phyloP scores from a whole-genome alignment of 1,284 basidiomycete species.

The Ceratobasidium sp. region DNA sequence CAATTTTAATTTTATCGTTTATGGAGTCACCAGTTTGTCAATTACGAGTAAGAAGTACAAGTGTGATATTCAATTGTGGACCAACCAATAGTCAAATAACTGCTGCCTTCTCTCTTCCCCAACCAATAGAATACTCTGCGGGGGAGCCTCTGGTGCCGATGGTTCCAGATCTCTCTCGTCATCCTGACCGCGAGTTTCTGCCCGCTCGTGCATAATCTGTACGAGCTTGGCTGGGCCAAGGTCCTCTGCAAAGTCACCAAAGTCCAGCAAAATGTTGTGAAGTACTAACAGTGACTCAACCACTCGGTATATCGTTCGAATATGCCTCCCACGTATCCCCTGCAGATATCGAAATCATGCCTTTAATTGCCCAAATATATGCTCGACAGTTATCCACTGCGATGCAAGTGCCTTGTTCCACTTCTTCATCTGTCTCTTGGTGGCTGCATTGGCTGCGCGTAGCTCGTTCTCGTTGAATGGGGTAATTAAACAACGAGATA shows the following conservation, averaged over 20 bases:
- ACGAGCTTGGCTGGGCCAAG: background rate
- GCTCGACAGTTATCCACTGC: slow-evolving; percentile 1
- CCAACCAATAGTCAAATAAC: too few species aligned
- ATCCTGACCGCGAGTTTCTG: too few species aligned
- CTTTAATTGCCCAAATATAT: background rate
- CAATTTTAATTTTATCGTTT: too few species aligned
- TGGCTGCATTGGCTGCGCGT: background rate
- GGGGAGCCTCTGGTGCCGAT: too few species aligned
- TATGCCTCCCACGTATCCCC: background rate
- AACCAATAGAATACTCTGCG: too few species aligned
- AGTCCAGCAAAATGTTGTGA: background rate
- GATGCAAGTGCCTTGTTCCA: background rate
- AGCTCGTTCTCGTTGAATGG: background rate
- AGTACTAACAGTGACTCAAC: background rate
- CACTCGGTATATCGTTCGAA: background rate
- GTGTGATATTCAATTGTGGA: too few species aligned
- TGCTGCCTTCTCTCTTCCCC: too few species aligned
- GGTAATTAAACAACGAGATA: background rate
- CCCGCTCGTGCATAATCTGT: too few species aligned
- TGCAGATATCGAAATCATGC: background rate
- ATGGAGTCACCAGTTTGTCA: too few species aligned
- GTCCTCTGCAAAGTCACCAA: background rate
- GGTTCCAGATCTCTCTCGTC: too few species aligned
- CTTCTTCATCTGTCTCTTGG: background rate
- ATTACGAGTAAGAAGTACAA: too few species aligned